Evolutionary conservation across 2,329 filamentous ascomycete genomes (phyloP).

Genomic region (Phyllosticta paracitricarpa): DNA sequence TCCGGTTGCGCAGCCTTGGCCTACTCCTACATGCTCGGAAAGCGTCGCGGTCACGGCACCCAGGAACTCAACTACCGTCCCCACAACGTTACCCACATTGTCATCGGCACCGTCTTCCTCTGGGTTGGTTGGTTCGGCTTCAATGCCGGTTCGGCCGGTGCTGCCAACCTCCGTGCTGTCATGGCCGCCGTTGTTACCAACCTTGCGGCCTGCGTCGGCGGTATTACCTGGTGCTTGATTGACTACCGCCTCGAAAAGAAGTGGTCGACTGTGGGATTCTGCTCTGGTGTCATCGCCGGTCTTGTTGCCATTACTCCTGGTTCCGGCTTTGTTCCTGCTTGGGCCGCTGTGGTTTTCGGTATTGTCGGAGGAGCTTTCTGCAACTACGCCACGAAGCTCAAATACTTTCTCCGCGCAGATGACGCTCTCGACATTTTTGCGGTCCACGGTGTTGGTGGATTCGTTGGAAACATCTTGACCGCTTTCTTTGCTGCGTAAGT

Average conservation of each 20-base stretch:
- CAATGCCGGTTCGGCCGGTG: slow-evolving; percentile 75
- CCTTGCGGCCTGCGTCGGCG: slow-evolving; percentile 71
- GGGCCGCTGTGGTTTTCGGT: slow-evolving; percentile 74
- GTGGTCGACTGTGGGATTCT: slow-evolving; percentile 90
- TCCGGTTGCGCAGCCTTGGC: slow-evolving; percentile 76
- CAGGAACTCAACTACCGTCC: slow-evolving; percentile 85
- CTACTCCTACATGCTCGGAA: slow-evolving; percentile 86
- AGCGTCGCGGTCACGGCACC: slow-evolving; percentile 72
- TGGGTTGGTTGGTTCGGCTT: slow-evolving; percentile 97
- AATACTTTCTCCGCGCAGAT: slow-evolving; percentile 71
- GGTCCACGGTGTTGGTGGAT: slow-evolving; percentile 66
- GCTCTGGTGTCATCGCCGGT: slow-evolving; percentile 79
- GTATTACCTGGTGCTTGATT: slow-evolving; percentile 80
- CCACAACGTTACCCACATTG: slow-evolving; percentile 87
- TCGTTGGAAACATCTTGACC: slow-evolving; percentile 70
- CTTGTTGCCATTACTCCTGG: slow-evolving; percentile 83
- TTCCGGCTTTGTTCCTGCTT: slow-evolving; percentile 75
- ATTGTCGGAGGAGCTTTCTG: slow-evolving; percentile 65
- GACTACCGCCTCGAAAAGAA: slow-evolving; percentile 84
- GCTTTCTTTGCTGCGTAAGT: slow-evolving; percentile 68
- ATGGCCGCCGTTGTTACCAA: slow-evolving; percentile 85
- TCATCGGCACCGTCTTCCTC: slow-evolving; percentile 84
- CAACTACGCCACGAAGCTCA: slow-evolving; percentile 87
- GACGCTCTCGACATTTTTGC: slow-evolving; percentile 86
- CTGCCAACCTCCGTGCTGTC: slow-evolving; percentile 72